Conservation (phyloP, 116 monocot species). For the Dioscorea cayenensis region DNA sequence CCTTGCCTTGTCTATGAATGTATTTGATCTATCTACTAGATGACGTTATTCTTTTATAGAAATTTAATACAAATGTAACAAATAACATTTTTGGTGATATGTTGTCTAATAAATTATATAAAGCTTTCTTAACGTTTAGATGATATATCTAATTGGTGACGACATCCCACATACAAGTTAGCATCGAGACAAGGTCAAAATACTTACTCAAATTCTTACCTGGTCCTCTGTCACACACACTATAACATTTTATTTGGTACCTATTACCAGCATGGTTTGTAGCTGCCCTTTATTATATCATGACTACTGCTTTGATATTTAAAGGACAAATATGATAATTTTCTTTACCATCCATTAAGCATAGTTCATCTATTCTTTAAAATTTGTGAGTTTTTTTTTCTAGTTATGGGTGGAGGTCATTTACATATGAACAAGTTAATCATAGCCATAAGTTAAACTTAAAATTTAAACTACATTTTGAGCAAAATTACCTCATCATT, state of each 20-base stretch:
- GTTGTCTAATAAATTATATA: no score
- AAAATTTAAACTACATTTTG: neutral
- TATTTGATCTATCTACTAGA: no score
- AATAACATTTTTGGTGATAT: no score
- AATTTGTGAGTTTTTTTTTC: neutral
- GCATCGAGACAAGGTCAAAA: no score
- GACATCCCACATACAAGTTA: no score
- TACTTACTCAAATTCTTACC: no score
- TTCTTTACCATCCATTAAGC: neutral
- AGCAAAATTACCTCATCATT: conserved; percentile 68
- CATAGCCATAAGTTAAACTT: neutral
- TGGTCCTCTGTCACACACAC: conserved; percentile 64
- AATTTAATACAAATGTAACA: no score
- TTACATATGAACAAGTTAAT: neutral
- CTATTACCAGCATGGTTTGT: conserved; percentile 76
- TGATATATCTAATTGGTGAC: no score
- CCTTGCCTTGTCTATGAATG: no score
- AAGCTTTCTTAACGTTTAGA: no score
- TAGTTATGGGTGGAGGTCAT: neutral
- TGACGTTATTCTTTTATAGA: no score
- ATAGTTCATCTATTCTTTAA: neutral
- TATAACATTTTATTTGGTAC: conserved; percentile 79
- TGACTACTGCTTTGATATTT: conserved; percentile 28
- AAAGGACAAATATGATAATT: neutral
- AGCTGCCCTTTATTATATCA: conserved; percentile 83